These are phyloP conservation scores for Tricharina praecox DNA, from an alignment of 495 filamentous ascomycete species.

Conservation along the genomic window DNA sequence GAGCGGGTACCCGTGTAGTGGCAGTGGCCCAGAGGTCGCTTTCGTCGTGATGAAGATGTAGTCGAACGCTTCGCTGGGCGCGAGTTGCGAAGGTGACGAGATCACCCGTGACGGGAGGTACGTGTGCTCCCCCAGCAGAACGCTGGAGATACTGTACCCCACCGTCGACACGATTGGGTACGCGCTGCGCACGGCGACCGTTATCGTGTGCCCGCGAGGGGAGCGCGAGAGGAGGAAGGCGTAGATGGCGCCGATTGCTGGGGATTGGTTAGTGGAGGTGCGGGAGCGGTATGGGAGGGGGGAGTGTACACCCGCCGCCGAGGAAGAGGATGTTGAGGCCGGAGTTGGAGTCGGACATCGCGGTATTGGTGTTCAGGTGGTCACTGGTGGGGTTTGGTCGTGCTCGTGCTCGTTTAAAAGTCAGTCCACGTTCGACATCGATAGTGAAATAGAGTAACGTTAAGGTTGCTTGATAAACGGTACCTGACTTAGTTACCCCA, in stretches of 20 bases:
- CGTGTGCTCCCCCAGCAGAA: constrained; percentile 8
- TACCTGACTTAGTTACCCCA: too few species aligned
- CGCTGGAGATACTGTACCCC: constrained; percentile 14
- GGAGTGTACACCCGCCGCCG: not conserved
- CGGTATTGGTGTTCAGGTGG: too few species aligned
- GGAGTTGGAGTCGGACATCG: too few species aligned
- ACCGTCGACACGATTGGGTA: constrained; percentile 8
- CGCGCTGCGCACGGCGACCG: constrained; percentile 16
- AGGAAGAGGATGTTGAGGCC: not conserved
- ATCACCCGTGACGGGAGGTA: constrained; percentile 11
- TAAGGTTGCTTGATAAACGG: too few species aligned
- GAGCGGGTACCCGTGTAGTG: constrained; percentile 37
- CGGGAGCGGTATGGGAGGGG: not conserved
- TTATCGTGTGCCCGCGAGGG: constrained; percentile 8
- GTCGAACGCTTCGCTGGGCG: constrained; percentile 32
- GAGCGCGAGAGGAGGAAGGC: constrained; percentile 19
- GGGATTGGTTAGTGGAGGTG: not conserved
- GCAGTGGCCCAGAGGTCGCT: constrained; percentile 31
- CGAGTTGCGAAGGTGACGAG: constrained; percentile 1
- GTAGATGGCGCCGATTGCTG: constrained; percentile 20
- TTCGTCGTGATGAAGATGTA: constrained; percentile 45
- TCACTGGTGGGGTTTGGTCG: too few species aligned
- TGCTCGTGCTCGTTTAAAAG: too few species aligned
- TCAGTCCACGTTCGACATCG: too few species aligned
- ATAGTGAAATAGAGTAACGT: too few species aligned